A percentile compares a stretch with the other conserved stretches of the same genome.
Evolutionary conservation across 306 rosid species (phyloP).

Genomic region (Lathyrus tuberosus): DNA sequence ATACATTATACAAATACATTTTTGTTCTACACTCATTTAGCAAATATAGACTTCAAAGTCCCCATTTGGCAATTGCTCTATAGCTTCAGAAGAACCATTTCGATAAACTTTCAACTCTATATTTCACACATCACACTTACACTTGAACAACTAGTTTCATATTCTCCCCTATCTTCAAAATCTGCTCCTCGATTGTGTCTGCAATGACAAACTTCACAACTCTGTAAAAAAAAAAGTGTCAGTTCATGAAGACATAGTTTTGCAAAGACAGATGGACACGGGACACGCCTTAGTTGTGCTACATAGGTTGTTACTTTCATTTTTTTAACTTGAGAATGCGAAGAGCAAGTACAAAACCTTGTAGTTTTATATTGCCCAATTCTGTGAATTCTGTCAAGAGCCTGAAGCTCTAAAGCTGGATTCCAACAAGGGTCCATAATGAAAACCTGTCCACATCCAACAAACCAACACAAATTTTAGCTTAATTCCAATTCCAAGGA

Average conservation of each 20-base stretch:
- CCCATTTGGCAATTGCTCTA: too few relatives aligned
- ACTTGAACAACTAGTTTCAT: neutral
- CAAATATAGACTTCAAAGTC: too few relatives aligned
- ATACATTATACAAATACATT: too few relatives aligned
- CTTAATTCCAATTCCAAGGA: too few relatives aligned
- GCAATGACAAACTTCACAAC: neutral
- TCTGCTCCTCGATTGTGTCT: neutral
- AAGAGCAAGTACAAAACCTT: neutral
- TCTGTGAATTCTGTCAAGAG: conserved; percentile 44
- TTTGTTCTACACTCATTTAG: too few relatives aligned
- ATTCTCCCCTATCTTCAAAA: neutral
- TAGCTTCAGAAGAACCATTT: too few relatives aligned
- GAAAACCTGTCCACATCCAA: conserved; percentile 52
- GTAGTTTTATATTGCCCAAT: neutral
- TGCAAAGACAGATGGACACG: too few relatives aligned
- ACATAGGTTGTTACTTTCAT: neutral
- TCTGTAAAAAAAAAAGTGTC: neutral
- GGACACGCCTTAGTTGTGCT: neutral
- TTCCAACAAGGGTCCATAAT: conserved; percentile 95
- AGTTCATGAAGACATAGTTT: too few relatives aligned
- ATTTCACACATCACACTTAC: neutral
- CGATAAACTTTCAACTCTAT: too few relatives aligned
- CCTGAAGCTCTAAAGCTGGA: conserved; percentile 85
- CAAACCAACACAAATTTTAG: neutral
- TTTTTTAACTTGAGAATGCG: neutral